Percentiles rank a stretch among this genome's conserved stretches.
These are phyloP conservation scores for Miscanthus sacchariflorus DNA, from an alignment of 202 grass and related monocot species.

Conservation along the genomic window DNA sequence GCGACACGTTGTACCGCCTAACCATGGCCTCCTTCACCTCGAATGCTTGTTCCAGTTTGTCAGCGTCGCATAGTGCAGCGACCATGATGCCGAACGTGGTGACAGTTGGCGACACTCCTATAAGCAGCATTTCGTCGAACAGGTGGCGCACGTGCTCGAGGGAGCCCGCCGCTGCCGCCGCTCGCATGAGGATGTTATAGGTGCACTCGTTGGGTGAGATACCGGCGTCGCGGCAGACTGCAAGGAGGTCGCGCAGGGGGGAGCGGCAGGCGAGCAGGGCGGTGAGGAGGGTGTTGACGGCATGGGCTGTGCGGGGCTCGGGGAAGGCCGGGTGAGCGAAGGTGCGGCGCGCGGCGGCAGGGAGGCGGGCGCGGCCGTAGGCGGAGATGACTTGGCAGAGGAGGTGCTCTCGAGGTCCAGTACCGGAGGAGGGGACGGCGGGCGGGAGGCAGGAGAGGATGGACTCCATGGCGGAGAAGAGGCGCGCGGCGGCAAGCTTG, in stretches of 20 bases:
- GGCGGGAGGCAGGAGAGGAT: slow-evolving; percentile 45
- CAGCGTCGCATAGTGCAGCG: slow-evolving; percentile 44
- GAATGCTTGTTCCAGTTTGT: slow-evolving; percentile 54
- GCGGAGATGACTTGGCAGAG: slow-evolving; percentile 61
- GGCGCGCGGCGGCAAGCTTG: slow-evolving; percentile 58
- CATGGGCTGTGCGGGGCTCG: slow-evolving; percentile 46
- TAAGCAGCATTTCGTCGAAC: slow-evolving; percentile 66
- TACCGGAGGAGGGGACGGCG: not conserved
- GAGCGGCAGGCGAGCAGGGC: slow-evolving; percentile 51
- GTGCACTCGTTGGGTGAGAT: slow-evolving; percentile 58
- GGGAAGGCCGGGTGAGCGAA: slow-evolving; percentile 61
- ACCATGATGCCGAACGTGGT: slow-evolving; percentile 66
- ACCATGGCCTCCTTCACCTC: slow-evolving; percentile 65
- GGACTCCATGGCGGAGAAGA: slow-evolving; percentile 61
- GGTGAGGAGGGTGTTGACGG: slow-evolving; percentile 66
- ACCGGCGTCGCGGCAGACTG: slow-evolving; percentile 39
- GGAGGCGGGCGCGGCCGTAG: slow-evolving; percentile 57
- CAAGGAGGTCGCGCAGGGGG: slow-evolving; percentile 34
- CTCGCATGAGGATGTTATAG: slow-evolving; percentile 69
- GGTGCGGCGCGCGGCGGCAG: slow-evolving; percentile 43
- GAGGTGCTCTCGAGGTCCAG: slow-evolving; percentile 44
- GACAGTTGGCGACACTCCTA: slow-evolving; percentile 47
- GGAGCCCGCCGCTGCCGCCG: slow-evolving; percentile 26
- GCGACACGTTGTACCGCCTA: slow-evolving; percentile 41
- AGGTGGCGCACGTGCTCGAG: slow-evolving; percentile 40